Base-by-base conservation (phyloP, 306 rosid species). In the Fragaria iinumae region DNA sequence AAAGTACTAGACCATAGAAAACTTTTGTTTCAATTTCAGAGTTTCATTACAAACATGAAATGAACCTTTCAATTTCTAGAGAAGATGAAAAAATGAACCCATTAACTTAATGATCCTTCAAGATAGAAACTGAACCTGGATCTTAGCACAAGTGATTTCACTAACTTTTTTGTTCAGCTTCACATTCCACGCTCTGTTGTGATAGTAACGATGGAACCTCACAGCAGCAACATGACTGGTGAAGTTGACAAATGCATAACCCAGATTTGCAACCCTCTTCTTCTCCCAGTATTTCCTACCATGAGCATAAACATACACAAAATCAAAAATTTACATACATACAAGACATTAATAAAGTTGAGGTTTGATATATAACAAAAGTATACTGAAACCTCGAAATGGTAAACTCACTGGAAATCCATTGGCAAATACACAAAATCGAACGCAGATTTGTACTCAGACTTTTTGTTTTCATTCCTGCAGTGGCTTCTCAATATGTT, bases 221-320 rank as follows among this genome's bases (percentile, higher is more conserved):
- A 68, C 68, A 0, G 93, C 93, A 17, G 86, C 94, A 0, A 2
- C 4, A 0, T 87, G 8, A 1, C 75, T 77, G 0, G 85, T 88
- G 9, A 93, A 93, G 43, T 89, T 91, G 0, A 91, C 93, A 25
- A 91, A 91, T 0, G 94, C 93, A 20, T 91, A 89, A 0, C 97
- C 93, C 56, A 91, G 65, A 83, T 91, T 91, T 0, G 88, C 53
- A 2, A 53, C 52, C 48, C 23, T 84, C 0, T 65, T 21, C 4
- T 85, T 64, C 1, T 8, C 1, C 34, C 90, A 86, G 27, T 10
- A 81, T 23, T 79, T 84, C 49, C 93, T 89, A 27, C 4, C 13
- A 69, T 43, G n/a, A 12, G 8, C 8, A 2, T 8, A 36, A 36
- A 32, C 41, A 62, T 62, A 4, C 41, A 62, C 5, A 27, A 12